These are phyloP conservation scores for Coleophoma cylindrospora DNA, from an alignment of 2,329 filamentous ascomycete species.

Conservation along the genomic window DNA sequence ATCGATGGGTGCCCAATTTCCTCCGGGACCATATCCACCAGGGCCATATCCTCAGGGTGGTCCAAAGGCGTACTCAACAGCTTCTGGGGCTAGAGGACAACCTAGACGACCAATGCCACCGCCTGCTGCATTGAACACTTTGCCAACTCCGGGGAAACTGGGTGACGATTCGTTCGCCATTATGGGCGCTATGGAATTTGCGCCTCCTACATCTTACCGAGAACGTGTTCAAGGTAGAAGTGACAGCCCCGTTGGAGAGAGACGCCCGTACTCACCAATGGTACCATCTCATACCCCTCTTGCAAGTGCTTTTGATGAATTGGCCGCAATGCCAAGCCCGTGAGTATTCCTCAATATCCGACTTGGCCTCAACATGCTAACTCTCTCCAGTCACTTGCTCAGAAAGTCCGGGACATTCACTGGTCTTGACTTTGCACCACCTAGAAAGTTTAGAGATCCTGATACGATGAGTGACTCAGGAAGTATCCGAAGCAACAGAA, in stretches of 20 bases:
- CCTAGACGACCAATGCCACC: conserved; percentile 58
- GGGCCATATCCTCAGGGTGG: conserved; percentile 34
- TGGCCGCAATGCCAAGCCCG: conserved; percentile 82
- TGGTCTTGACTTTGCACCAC: conserved; percentile 74
- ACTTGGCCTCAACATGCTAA: conserved; percentile 19
- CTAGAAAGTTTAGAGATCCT: conserved; percentile 64
- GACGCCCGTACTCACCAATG: conserved; percentile 68
- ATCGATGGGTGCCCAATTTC: conserved; percentile 15
- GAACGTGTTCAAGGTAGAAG: conserved; percentile 67
- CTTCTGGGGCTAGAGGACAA: conserved; percentile 32
- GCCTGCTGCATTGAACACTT: conserved; percentile 64
- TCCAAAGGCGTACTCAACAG: conserved; percentile 61
- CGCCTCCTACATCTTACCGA: conserved; percentile 64
- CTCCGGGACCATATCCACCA: conserved; percentile 52
- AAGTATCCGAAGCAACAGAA: conserved; percentile 60
- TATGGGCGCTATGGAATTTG: conserved; percentile 72
- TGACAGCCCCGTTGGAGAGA: conserved; percentile 59
- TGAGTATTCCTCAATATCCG: conserved; percentile 47
- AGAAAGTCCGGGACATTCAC: conserved; percentile 78
- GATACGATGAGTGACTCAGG: conserved; percentile 59
- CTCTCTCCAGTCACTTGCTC: conserved; percentile 53
- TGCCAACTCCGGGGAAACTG: conserved; percentile 83
- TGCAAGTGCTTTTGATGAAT: conserved; percentile 79
- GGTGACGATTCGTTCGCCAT: conserved; percentile 74
- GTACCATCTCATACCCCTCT: conserved; percentile 74